Evolutionary conservation across 768 basidiomycete species (phyloP).

Genomic region (Leccinellum luteum): DNA sequence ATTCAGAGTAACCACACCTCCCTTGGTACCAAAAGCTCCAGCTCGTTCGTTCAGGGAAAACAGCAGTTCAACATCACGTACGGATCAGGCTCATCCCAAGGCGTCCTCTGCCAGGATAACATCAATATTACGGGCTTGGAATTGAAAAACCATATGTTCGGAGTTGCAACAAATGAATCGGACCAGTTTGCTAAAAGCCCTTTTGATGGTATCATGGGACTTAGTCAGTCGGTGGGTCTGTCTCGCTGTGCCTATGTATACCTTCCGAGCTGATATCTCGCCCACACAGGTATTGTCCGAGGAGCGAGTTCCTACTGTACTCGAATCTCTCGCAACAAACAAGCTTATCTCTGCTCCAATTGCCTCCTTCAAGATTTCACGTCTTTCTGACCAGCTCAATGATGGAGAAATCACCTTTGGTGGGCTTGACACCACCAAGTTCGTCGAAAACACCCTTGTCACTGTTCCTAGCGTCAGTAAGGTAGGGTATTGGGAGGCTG

Average conservation of each 20-base stretch:
- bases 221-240: conserved; percentile 61
- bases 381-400: conserved; percentile 57
- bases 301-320: conserved; percentile 62
- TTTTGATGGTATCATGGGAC: conserved; percentile 78
- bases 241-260: conserved; percentile 10
- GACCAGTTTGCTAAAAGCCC: conserved; percentile 54
- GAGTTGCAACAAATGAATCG: conserved; percentile 59
- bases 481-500: conserved; percentile 80
- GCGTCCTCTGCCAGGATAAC: conserved; percentile 61
- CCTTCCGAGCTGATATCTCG: background rate
- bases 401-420: conserved; percentile 86
- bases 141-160: conserved; percentile 61
- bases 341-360: conserved; percentile 63
- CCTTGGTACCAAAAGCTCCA: conserved; percentile 60
- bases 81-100: conserved; percentile 67
- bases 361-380: conserved; percentile 77
- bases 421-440: conserved; percentile 67
- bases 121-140: conserved; percentile 60
- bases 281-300: conserved; percentile 53
- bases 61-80: conserved; percentile 61
- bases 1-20: conserved; percentile 60
- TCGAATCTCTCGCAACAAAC: conserved; percentile 61
- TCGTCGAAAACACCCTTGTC: conserved; percentile 55
- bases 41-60: conserved; percentile 54
- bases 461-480: conserved; percentile 61